These are phyloP conservation scores for Triticum monococcum DNA, from an alignment of 176 grass and related monocot species.

Conservation along the genomic window DNA sequence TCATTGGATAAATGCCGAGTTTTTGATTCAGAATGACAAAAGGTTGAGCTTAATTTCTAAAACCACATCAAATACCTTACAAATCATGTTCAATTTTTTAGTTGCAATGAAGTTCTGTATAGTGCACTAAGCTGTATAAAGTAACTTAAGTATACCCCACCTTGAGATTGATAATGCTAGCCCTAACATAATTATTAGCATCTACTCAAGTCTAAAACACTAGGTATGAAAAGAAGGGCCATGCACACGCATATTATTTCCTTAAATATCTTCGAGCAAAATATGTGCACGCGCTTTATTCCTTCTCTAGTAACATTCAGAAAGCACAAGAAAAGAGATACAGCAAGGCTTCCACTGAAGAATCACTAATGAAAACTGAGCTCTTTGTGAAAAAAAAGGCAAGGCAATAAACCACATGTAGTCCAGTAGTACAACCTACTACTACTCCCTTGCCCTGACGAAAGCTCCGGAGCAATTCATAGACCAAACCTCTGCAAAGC, in stretches of 20 bases:
- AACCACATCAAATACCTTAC: constrained; percentile 6
- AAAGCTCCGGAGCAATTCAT: constrained; percentile 6
- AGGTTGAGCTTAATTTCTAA: constrained; percentile 7
- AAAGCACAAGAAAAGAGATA: neutral
- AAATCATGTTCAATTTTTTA: neutral
- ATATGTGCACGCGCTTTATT: constrained; percentile 31
- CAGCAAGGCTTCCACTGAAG: constrained; percentile 23
- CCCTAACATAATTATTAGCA: constrained; percentile 7
- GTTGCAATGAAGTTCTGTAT: neutral
- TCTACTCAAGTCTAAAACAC: neutral
- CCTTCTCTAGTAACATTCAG: constrained; percentile 6
- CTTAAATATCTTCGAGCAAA: constrained; percentile 6
- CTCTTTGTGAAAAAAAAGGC: neutral
- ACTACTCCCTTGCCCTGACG: neutral
- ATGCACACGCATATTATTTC: constrained; percentile 3
- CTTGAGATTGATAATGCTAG: neutral
- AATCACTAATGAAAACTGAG: constrained; percentile 7
- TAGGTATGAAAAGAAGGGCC: constrained; percentile 14
- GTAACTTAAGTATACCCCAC: neutral
- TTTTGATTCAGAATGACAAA: constrained; percentile 11
- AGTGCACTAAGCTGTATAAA: neutral
- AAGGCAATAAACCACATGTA: constrained; percentile 13
- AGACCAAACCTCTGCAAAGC: constrained; percentile 35
- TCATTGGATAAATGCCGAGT: too few relatives aligned
- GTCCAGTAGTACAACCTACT: neutral